A percentile compares a stretch with the other conserved stretches of the same genome.
Conservation (phyloP, 306 rosid genomes). For the Canavalia gladiata region DNA sequence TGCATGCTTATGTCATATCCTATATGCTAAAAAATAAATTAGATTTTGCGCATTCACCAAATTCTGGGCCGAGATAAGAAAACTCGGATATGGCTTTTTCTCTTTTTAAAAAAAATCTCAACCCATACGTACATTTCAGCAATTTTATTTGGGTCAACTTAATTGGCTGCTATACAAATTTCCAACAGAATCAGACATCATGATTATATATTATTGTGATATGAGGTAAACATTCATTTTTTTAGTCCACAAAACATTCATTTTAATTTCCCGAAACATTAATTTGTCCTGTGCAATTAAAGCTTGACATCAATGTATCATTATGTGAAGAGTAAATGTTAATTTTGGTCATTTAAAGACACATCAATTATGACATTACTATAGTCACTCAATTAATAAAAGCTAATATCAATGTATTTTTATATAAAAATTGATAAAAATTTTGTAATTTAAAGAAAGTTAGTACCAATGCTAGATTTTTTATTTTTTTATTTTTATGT, state of each 20-base stretch:
- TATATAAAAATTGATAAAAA: too few relatives aligned
- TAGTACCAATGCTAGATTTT: too few relatives aligned
- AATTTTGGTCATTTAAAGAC: background rate
- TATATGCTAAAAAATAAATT: too few relatives aligned
- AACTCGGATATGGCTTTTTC: too few relatives aligned
- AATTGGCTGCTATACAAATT: background rate
- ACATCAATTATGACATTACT: background rate
- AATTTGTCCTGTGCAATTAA: background rate
- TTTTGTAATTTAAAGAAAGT: too few relatives aligned
- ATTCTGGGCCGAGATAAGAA: background rate
- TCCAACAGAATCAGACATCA: background rate
- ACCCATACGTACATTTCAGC: background rate
- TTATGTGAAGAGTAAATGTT: background rate
- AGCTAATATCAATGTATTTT: too few relatives aligned
- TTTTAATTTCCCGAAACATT: background rate
- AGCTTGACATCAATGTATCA: background rate
- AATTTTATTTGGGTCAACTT: background rate
- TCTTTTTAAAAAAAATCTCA: background rate
- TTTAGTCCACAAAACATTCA: background rate
- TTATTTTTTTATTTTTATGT: too few relatives aligned
- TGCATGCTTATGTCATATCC: too few relatives aligned
- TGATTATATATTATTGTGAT: background rate
- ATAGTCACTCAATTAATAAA: background rate
- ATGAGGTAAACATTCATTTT: background rate
- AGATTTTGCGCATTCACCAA: background rate